Base-by-base conservation (phyloP, 2,329 filamentous ascomycete species). In the Epichloe hybrida region DNA sequence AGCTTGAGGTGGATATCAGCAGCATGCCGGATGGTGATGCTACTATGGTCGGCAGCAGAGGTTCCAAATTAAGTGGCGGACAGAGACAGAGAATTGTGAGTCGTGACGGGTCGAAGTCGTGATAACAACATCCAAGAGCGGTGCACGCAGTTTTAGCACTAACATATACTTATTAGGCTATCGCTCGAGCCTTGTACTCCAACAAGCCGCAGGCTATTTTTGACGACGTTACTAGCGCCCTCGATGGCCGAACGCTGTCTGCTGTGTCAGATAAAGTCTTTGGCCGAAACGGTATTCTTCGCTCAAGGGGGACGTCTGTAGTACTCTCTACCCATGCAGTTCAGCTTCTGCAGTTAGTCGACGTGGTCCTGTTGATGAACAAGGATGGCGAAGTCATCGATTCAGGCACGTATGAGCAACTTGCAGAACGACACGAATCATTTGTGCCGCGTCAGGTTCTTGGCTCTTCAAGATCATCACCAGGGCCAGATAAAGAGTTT, bases 11-110 rank as follows among this genome's bases (percentile, higher is more conserved):
- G 7, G 41, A 44, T 13, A 9, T 41, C 15, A 20, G 6, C 3
- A 11, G 9, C 6, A n/a, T 71, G 4, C 58, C 61, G 0, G 52
- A 59, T 5, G 66, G 67, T 3, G 64, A 67, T 41, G 44, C 56
- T 23, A 66, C 64, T 0, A 55, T 57, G 6, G 53, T 69, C 50
- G 68, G 69, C 12, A 65, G 60, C 48, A 60, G 61, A 36, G 67
- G 67, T 1, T 61, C 66, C 20, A 61, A 59, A 4, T 54, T 70
- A 6, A 68, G 65, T 31, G 69, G 69, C 9, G 69, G 69, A 3
- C 68, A 71, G 46, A 54, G 56, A 47, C 59, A 64, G 36, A 58
- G 66, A 34, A 54, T 65, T 8, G 56, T 58, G 31, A 65, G 71
- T 47, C 63, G 15, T 20, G 15, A 27, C 27, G 27, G 2, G 1